Percentiles rank a stretch among this genome's conserved stretches.
phyloP scores from a whole-genome alignment of 169 alveolate species.

The Theileria equi region DNA sequence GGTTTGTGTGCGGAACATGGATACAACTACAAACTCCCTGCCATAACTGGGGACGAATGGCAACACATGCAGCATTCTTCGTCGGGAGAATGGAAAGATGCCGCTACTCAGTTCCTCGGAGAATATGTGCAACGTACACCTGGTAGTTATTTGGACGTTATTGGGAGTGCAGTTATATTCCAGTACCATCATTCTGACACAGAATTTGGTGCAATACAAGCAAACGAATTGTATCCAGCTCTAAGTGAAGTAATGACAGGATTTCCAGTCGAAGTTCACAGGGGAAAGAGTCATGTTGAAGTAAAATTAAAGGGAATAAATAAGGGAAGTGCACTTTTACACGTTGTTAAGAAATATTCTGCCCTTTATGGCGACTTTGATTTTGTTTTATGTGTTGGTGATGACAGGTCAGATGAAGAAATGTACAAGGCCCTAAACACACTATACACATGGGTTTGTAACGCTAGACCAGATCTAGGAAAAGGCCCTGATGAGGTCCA shows the following conservation, averaged over 20 bases:
- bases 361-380: slow-evolving; percentile 50
- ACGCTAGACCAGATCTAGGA: neutral
- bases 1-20: slow-evolving; percentile 62
- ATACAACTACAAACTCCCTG: slow-evolving; percentile 29
- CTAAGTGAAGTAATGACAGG: slow-evolving; percentile 44
- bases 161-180: slow-evolving; percentile 78
- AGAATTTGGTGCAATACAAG: slow-evolving; percentile 82
- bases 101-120: slow-evolving; percentile 42
- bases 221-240: slow-evolving; percentile 73
- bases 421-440: slow-evolving; percentile 58
- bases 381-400: slow-evolving; percentile 55
- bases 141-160: slow-evolving; percentile 83
- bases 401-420: slow-evolving; percentile 54
- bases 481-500: neutral
- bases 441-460: slow-evolving; percentile 1
- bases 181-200: slow-evolving; percentile 84
- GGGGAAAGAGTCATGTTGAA: slow-evolving; percentile 47
- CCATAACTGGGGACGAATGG: slow-evolving; percentile 54
- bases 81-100: slow-evolving; percentile 47
- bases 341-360: slow-evolving; percentile 34
- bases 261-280: slow-evolving; percentile 67
- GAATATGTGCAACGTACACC: slow-evolving; percentile 79
- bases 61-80: slow-evolving; percentile 15
- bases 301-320: slow-evolving; percentile 39
- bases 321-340: slow-evolving; percentile 55